phyloP scores from a whole-genome alignment of 2,329 filamentous ascomycete genomes.

The Verticillium dahliae region DNA sequence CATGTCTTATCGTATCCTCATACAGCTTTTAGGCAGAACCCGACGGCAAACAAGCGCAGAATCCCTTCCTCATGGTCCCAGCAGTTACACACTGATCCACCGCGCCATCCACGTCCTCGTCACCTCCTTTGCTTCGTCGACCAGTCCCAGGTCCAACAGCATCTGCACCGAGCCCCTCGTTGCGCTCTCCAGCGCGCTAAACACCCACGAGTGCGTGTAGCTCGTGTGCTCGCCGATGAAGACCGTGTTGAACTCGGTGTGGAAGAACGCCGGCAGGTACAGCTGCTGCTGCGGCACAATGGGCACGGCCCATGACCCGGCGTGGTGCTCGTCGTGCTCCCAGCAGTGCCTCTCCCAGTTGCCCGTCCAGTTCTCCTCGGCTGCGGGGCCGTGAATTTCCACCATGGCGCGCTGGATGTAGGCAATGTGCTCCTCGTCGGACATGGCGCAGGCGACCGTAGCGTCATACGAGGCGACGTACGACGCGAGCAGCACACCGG shows the following conservation, averaged over 20 bases:
- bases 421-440: conserved; percentile 46
- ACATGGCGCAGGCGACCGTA: conserved; percentile 31
- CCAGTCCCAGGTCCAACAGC: conserved; percentile 46
- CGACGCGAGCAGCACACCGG: conserved; percentile 43
- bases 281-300: conserved; percentile 48
- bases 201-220: conserved; percentile 52
- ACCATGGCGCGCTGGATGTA: conserved; percentile 48
- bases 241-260: conserved; percentile 42
- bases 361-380: conserved; percentile 49
- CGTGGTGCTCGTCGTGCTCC: conserved; percentile 48
- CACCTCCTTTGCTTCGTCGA: conserved; percentile 54
- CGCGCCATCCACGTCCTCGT: conserved; percentile 53
- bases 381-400: conserved; percentile 44
- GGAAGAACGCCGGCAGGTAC: conserved; percentile 53
- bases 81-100: conserved; percentile 31
- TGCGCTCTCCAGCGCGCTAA: conserved; percentile 44
- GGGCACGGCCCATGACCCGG: conserved; percentile 47
- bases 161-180: conserved; percentile 49
- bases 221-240: conserved; percentile 29
- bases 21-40: no score
- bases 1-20: no score
- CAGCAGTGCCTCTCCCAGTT: conserved; percentile 53
- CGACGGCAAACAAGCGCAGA: no score
- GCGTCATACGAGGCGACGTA: conserved; percentile 35
- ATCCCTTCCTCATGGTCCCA: neutral